Conservation (phyloP, 176 grass and related monocot genomes). For the Chloris gayana region DNA sequence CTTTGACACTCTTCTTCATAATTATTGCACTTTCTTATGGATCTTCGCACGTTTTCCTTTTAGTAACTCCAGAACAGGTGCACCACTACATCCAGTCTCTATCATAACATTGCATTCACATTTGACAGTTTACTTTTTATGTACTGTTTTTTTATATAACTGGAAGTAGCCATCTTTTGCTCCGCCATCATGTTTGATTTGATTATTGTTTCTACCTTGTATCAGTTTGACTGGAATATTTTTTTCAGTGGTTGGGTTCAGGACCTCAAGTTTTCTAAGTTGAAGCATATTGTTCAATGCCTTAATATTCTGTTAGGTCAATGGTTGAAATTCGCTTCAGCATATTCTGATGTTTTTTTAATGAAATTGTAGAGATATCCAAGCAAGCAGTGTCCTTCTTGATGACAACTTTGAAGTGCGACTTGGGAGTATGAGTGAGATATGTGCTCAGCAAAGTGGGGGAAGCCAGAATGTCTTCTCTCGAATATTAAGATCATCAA, state of each 20-base stretch:
- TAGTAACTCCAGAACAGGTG: background rate
- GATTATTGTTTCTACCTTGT: constrained; percentile 16
- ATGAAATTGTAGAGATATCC: constrained; percentile 76
- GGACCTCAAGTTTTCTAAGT: constrained; percentile 4
- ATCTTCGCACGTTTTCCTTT: constrained; percentile 9
- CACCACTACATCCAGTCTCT: constrained; percentile 9
- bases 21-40: constrained; percentile 13
- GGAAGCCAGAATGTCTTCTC: constrained; percentile 80
- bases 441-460: constrained; percentile 78
- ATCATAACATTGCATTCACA: constrained; percentile 18
- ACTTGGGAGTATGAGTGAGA: constrained; percentile 90
- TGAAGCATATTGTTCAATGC: constrained; percentile 15
- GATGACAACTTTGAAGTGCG: constrained; percentile 96
- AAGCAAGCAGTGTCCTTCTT: constrained; percentile 96
- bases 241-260: constrained; percentile 21
- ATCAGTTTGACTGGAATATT: constrained; percentile 31
- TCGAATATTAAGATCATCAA: constrained; percentile 84
- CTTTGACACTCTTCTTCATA: no score
- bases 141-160: constrained; percentile 18
- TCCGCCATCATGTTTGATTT: constrained; percentile 8
- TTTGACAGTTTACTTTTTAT: constrained; percentile 35
- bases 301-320: constrained; percentile 18
- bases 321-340: constrained; percentile 16
- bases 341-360: constrained; percentile 27
- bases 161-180: constrained; percentile 24